Conservation (phyloP, 106 monocot species). For the Vanilla planifolia region DNA sequence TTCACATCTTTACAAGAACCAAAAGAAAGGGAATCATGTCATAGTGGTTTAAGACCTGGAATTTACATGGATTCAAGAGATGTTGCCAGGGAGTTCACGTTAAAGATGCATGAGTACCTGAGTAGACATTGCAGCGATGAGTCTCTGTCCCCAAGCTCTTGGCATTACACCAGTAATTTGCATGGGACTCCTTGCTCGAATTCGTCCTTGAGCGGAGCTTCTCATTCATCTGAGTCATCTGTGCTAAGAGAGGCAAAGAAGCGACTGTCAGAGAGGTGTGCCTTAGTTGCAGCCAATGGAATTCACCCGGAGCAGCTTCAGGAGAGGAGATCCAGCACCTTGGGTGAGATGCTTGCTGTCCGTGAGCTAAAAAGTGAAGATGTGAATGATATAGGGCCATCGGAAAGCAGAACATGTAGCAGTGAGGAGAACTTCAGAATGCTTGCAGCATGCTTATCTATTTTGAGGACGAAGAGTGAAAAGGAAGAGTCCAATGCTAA, state of each 20-base stretch:
- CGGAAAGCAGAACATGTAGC: slow-evolving; percentile 13
- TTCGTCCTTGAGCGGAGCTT: slow-evolving; percentile 21
- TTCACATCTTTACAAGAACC: slow-evolving; percentile 5
- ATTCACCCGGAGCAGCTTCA: slow-evolving; percentile 21
- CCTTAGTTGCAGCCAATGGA: slow-evolving; percentile 22
- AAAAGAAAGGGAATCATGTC: background rate
- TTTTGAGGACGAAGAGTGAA: background rate
- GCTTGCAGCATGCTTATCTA: slow-evolving; percentile 6
- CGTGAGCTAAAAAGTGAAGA: slow-evolving; percentile 21
- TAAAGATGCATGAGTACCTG: slow-evolving; percentile 18
- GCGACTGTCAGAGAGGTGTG: slow-evolving; percentile 59
- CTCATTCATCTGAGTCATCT: slow-evolving; percentile 38
- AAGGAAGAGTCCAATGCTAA: slow-evolving; percentile 4
- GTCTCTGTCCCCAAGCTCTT: slow-evolving; percentile 19
- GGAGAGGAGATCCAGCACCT: slow-evolving; percentile 38
- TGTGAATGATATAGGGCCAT: background rate
- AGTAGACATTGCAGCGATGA: slow-evolving; percentile 23
- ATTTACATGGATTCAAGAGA: slow-evolving; percentile 19
- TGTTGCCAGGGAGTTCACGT: slow-evolving; percentile 34
- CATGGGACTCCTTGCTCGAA: slow-evolving; percentile 27
- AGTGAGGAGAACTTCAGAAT: slow-evolving; percentile 15
- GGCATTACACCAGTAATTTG: slow-evolving; percentile 25
- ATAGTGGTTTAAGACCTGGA: slow-evolving; percentile 9
- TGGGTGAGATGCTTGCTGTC: slow-evolving; percentile 51
- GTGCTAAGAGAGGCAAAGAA: slow-evolving; percentile 63